phyloP scores from a whole-genome alignment of 2,329 filamentous ascomycete genomes.

The Trichoderma aggressivum region DNA sequence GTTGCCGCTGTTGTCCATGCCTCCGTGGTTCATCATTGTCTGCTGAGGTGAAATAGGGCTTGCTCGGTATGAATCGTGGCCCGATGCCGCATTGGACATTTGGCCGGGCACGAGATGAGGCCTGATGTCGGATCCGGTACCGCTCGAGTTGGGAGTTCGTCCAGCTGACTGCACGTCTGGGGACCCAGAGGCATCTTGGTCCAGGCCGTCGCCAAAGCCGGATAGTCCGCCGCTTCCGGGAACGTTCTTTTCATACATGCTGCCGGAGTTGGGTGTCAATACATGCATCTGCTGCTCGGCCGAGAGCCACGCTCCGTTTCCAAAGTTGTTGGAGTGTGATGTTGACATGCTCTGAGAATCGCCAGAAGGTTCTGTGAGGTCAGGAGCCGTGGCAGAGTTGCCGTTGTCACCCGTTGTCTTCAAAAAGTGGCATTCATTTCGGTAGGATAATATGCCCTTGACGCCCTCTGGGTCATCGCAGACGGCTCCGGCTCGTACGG shows the following conservation, averaged over 20 bases:
- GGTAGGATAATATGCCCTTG: conserved; percentile 44
- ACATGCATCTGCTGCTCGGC: conserved; percentile 39
- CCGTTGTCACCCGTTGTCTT: conserved; percentile 40
- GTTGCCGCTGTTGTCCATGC: conserved; percentile 35
- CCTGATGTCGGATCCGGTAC: conserved; percentile 30
- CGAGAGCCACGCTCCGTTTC: conserved; percentile 37
- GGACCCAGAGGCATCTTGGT: conserved; percentile 47
- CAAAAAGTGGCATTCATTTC: conserved; percentile 44
- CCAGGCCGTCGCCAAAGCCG: conserved; percentile 42
- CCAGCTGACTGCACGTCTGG: conserved; percentile 51
- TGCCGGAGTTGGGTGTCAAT: conserved; percentile 34
- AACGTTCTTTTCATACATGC: conserved; percentile 34
- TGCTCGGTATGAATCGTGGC: conserved; percentile 47
- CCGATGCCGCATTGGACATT: conserved; percentile 35
- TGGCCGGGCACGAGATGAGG: conserved; percentile 30
- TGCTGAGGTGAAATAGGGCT: conserved; percentile 49
- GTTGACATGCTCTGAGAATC: conserved; percentile 24
- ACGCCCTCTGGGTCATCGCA: conserved; percentile 37
- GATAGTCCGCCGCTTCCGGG: conserved; percentile 28
- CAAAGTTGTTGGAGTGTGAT: conserved; percentile 28
- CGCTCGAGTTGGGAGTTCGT: conserved; percentile 59
- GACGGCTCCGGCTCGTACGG: conserved; percentile 21
- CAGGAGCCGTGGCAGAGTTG: conserved; percentile 38
- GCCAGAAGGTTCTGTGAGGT: conserved; percentile 38
- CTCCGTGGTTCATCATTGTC: conserved; percentile 36